A percentile compares a stretch with the other conserved stretches of the same genome.
Evolutionary conservation across 768 basidiomycete species (phyloP).

Genomic region (Trametes maxima): DNA sequence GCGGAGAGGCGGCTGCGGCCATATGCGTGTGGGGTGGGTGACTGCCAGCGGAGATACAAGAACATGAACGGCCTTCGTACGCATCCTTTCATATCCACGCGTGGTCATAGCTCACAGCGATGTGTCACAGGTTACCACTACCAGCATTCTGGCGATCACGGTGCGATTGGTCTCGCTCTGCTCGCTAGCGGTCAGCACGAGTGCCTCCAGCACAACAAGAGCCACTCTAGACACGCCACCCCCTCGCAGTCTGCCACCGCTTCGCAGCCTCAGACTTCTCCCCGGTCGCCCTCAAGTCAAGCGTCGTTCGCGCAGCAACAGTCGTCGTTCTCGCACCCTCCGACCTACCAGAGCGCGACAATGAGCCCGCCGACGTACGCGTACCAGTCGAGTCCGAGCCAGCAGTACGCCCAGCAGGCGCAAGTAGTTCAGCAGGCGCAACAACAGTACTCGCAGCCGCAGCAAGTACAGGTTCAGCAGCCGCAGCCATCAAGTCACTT

Average conservation of each 20-base stretch:
- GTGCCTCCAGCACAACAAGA: conserved; percentile 41
- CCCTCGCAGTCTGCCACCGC: conserved; percentile 22
- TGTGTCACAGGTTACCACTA: conserved; percentile 73
- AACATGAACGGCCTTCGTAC: conserved; percentile 93
- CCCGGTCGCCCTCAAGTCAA: conserved; percentile 12
- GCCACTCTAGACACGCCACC: conserved; percentile 29
- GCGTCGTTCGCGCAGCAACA: conserved; percentile 17
- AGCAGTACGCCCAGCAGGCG: conserved; percentile 16
- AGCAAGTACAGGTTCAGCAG: conserved; percentile 6
- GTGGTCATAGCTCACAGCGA: not conserved
- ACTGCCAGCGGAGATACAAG: conserved; percentile 89
- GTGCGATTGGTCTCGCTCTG: conserved; percentile 82
- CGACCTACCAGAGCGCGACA: conserved; percentile 14
- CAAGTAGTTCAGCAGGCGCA: conserved; percentile 1
- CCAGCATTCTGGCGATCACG: conserved; percentile 95
- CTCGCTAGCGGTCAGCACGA: conserved; percentile 76
- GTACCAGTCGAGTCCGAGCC: conserved; percentile 3
- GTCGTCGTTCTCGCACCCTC: conserved; percentile 15
- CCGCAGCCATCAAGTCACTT: conserved; percentile 1
- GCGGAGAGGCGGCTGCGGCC: conserved; percentile 82
- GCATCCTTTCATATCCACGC: conserved; percentile 17
- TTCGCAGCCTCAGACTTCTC: conserved; percentile 11
- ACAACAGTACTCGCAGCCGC: conserved; percentile 3
- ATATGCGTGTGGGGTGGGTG: conserved; percentile 88
- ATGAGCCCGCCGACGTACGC: conserved; percentile 19